Evolutionary conservation across 2,329 filamentous ascomycete genomes (phyloP).

Genomic region (Botrytis porri): DNA sequence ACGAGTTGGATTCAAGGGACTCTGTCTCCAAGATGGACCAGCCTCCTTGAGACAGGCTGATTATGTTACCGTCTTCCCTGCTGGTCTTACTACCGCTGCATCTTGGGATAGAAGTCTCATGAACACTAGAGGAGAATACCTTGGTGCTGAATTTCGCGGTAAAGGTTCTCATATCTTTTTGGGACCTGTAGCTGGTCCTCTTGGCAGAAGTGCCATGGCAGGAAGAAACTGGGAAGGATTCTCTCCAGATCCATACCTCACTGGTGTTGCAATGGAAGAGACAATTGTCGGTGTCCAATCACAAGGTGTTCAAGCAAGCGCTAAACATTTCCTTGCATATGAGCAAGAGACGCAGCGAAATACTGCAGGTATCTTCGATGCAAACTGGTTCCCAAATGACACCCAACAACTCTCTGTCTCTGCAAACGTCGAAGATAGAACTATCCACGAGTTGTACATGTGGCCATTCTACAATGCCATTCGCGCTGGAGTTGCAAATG

Average conservation of each 20-base stretch:
- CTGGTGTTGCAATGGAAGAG: conserved; percentile 36
- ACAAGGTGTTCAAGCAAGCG: conserved; percentile 39
- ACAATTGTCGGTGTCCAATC: conserved; percentile 39
- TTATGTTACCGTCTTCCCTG: conserved; percentile 67
- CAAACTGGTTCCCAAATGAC: conserved; percentile 11
- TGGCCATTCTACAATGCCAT: conserved; percentile 85
- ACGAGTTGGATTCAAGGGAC: conserved; percentile 30
- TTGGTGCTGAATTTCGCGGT: conserved; percentile 60
- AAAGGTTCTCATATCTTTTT: conserved; percentile 77
- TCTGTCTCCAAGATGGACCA: conserved; percentile 45
- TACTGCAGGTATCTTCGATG: conserved; percentile 1
- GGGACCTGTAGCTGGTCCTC: conserved; percentile 46
- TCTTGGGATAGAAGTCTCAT: conserved; percentile 66
- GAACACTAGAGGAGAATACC: conserved; percentile 44
- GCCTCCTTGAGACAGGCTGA: conserved; percentile 68
- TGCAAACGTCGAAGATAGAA: conserved; percentile 66
- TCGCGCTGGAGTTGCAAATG: conserved; percentile 69
- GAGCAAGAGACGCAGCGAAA: conserved; percentile 50
- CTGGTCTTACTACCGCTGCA: conserved; percentile 64
- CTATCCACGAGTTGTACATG: conserved; percentile 72
- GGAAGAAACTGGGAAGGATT: conserved; percentile 44
- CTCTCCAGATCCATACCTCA: conserved; percentile 39
- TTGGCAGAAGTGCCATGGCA: conserved; percentile 47
- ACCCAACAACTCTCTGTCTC: conserved; percentile 54
- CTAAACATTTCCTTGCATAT: conserved; percentile 46